Evolutionary conservation across 1,284 basidiomycete genomes (phyloP).

Genomic region (Takashimella tepidaria): DNA sequence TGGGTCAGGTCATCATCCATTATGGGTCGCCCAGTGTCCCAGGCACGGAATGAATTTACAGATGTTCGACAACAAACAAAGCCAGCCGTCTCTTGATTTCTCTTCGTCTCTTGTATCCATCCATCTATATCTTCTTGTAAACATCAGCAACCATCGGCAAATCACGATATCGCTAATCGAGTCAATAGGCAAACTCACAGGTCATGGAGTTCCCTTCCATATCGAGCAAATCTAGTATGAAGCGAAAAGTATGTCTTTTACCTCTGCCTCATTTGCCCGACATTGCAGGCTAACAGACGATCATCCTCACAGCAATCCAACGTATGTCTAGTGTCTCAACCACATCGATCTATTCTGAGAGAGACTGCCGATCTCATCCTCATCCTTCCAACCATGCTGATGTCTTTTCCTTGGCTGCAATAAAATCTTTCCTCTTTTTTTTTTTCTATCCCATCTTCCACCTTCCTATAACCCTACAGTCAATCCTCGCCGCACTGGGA

Average conservation of each 20-base stretch:
- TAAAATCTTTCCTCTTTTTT: slow-evolving; percentile 12
- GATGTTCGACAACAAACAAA: background rate
- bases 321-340: background rate
- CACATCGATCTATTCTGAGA: background rate
- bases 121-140: background rate
- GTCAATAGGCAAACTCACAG: too few species aligned
- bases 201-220: slow-evolving; percentile 23
- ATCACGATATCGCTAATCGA: too few species aligned
- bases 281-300: background rate
- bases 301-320: slow-evolving; percentile 1
- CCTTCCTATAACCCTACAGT: slow-evolving; percentile 11
- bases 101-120: background rate
- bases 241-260: slow-evolving; percentile 25
- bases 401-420: background rate
- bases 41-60: background rate
- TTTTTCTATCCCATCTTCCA: background rate
- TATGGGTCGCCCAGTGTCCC: too few species aligned
- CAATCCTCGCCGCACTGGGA: slow-evolving; percentile 25
- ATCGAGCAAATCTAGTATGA: slow-evolving; percentile 25
- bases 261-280: background rate
- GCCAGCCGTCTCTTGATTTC: background rate
- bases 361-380: background rate
- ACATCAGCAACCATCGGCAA: too few species aligned
- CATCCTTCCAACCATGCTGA: background rate
- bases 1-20: too few species aligned